Evolutionary conservation across 2,329 filamentous ascomycete genomes (phyloP), one percentile per base, ranked within the genome.

Genomic region (Drechslerella stenobrocha): DNA sequence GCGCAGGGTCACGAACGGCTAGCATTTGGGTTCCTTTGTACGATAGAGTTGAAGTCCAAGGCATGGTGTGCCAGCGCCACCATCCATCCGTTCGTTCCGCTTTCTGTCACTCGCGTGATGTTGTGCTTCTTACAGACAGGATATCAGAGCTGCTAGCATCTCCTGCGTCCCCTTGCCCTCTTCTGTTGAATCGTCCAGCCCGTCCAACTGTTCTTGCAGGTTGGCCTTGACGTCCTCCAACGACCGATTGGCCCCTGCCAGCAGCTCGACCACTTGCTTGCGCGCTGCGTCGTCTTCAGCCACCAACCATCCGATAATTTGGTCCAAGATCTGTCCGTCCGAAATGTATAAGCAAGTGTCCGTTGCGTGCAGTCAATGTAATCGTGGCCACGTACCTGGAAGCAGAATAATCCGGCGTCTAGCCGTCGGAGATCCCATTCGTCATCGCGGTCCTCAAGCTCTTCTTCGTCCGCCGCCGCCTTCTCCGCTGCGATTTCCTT

Each of bases 221-320:
- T 89, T 90, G 15, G 74, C 77, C 71, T 81, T 84, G 20, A 97
- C 77, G 13, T 84, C 79, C 2, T 75, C 78, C 15, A 95, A 74
- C 5, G 80, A 79, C 74, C 89, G 86, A 71, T 87, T 87, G 18
- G 82, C 80, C 66, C 89, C 86, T 0, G 81, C 83, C 37, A 96
- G 77, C 2, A 87, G 76, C 20, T 80, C 77, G 50, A 80, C 76
- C 28, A 96, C 84, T 72, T 81, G 87, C 58, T 78, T 80, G 72
- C 81, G 83, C 1, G 89, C 88, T 0, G 89, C 90, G 30, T 80
- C 81, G 73, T 98, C 93, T 77, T 98, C 93, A 0, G 91, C 93
- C 5, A 90, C 82, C 28, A 97, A 80, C 93, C 93, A 98, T 9
- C 91, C 89, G 26, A 98, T 77, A 26, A 93, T 84, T 0, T 90